These are phyloP conservation scores for Dittrichia graveolens DNA, from an alignment of 129 eudicot genomes.

Conservation along the genomic window DNA sequence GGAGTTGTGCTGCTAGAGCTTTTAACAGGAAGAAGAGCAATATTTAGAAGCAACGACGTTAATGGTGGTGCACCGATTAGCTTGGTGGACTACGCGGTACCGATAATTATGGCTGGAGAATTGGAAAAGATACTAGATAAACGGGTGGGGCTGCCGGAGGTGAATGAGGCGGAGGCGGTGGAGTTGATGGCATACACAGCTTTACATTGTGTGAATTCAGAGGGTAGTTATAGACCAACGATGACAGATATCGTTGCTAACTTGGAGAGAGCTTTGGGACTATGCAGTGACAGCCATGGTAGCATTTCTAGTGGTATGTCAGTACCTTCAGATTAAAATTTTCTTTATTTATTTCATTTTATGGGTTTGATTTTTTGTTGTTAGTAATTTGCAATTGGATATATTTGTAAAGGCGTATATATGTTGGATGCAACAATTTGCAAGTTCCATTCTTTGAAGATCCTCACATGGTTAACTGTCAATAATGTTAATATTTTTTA, in stretches of 20 bases:
- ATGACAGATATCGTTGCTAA: constrained; percentile 55
- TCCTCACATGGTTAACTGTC: neutral
- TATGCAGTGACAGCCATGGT: constrained; percentile 41
- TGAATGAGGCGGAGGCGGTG: constrained; percentile 54
- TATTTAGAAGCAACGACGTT: constrained; percentile 43
- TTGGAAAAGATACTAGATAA: constrained; percentile 51
- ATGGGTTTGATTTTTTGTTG: constrained; percentile 18
- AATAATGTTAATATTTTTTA: too few relatives aligned
- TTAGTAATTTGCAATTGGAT: constrained; percentile 2
- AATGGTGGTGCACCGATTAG: constrained; percentile 44
- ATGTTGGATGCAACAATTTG: constrained; percentile 41
- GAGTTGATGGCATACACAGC: constrained; percentile 63
- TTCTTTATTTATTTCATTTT: constrained; percentile 7
- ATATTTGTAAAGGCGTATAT: constrained; percentile 40
- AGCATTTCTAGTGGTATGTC: constrained; percentile 44
- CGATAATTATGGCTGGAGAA: constrained; percentile 46
- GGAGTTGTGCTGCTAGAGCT: constrained; percentile 63
- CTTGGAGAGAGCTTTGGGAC: constrained; percentile 56
- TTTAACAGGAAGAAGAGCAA: constrained; percentile 52
- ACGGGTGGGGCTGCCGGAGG: constrained; percentile 45
- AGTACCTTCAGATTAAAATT: constrained; percentile 31
- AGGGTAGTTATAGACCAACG: constrained; percentile 52
- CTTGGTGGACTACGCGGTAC: constrained; percentile 56
- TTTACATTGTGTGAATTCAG: constrained; percentile 51
- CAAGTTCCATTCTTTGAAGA: constrained; percentile 40